Evolutionary conservation across 2,329 filamentous ascomycete genomes (phyloP), one percentile per base, ranked within the genome.

Genomic region (Aspergillus pseudoviridinutans): DNA sequence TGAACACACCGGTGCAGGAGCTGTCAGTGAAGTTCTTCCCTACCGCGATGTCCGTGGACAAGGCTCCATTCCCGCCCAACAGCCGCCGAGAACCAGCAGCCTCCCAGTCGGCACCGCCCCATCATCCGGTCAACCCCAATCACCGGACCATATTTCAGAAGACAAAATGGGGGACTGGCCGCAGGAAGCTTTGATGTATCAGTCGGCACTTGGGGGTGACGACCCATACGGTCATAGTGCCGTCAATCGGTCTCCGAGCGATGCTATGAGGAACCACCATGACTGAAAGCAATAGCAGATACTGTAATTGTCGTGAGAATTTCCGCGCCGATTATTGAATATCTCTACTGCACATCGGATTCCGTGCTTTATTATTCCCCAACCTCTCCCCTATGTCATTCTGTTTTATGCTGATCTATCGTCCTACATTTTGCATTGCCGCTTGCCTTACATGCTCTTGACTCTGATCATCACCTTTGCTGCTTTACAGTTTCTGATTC

Each of bases 171-270:
- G 69, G 29, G 73, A 76, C 42, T 78, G 74, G 74, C 70, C 74
- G 3, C 73, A 73, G 53, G 74, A 77, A 62, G 74, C 75, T 27
- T 63, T 76, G 25, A 71, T 76, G 56, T 77, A 76, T 60, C 72
- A 75, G 53, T 70, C 66, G 7, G 61, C 65, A 22, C 58, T 65
- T 41, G 65, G 62, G 17, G 60, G 32, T 53, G 67, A 68, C 46
- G 61, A 61, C 49, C 46, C 47, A 57, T 41, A 60, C 41, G 57
- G 58, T 17, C 62, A 65, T 28, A 56, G 51, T 35, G 65, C 32
- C 32, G 55, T 62, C 29, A 62, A 65, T 20, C 54, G 56, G 12
- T 54, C 55, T 29, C 56, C 67, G 32, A 66, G 59, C 44, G 65
- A 63, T 50, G 55, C 64, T 25, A 61, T 67, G 46, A 65, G 64